Evolutionary conservation across 2,329 filamentous ascomycete species (phyloP).

Genomic region (Fusarium multiceps): DNA sequence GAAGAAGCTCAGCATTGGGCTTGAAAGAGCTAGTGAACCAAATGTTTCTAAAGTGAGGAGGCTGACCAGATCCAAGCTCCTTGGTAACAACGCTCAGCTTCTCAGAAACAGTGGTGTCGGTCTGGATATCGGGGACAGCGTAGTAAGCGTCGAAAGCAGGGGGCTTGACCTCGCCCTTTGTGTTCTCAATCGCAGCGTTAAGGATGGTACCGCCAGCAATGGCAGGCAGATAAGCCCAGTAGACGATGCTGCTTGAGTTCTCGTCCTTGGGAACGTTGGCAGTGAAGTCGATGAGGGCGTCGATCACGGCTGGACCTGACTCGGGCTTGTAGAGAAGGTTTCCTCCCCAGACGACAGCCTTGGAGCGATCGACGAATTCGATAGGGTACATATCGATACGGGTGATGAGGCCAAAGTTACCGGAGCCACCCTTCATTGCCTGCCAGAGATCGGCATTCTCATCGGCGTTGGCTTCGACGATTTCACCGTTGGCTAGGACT

Average conservation of each 20-base stretch:
- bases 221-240: conserved; percentile 50
- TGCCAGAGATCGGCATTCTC: conserved; percentile 58
- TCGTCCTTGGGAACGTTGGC: conserved; percentile 48
- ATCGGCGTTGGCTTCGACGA: conserved; percentile 55
- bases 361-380: conserved; percentile 41
- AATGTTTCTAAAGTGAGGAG: conserved; percentile 46
- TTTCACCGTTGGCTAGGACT: conserved; percentile 56
- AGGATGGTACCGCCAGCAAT: conserved; percentile 47
- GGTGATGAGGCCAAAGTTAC: conserved; percentile 58
- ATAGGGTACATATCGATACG: conserved; percentile 50
- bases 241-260: conserved; percentile 49
- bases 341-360: conserved; percentile 49
- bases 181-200: conserved; percentile 50
- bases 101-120: conserved; percentile 47
- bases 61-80: conserved; percentile 48
- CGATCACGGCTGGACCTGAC: conserved; percentile 39
- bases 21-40: conserved; percentile 54
- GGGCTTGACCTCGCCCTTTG: conserved; percentile 42
- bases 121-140: conserved; percentile 31
- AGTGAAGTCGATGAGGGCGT: conserved; percentile 50
- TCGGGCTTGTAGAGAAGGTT: conserved; percentile 44
- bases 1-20: conserved; percentile 51
- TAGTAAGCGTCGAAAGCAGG: conserved; percentile 49
- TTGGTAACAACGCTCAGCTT: conserved; percentile 47
- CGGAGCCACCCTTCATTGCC: conserved; percentile 58